Base-by-base conservation (phyloP, 192 early-diverging fungal species). In the Coemansia sp. region DNA sequence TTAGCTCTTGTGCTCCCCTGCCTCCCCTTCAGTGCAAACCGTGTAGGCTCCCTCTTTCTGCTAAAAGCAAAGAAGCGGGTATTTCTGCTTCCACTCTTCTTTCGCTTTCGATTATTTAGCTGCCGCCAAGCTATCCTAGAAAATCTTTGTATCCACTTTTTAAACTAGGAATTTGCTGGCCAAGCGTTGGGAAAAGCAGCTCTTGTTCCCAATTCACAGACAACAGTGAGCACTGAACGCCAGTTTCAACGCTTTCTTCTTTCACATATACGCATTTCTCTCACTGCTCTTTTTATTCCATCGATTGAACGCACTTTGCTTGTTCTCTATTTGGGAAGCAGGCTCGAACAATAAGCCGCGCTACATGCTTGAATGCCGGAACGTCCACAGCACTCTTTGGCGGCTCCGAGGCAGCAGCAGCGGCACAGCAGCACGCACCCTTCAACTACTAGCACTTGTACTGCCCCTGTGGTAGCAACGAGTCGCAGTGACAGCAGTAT, bases 401-500 rank as follows among this genome's bases (percentile, higher is more conserved):
- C 19, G 24, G 52, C 19, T 23, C 24, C 52, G 21, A 22, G 24
- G 52, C 52, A 53, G 24, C 49, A 51, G 22, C 43, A 35, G 32
- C 49, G 52, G 52, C 52, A 53, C 52, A 53, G 52, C 25, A 55
- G 53, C 53, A 32, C 29, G 53, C 29, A 55, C 24, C 53, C 53
- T 22, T 55, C 25, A 5, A 25, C 53, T 27, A 55, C 53, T 32
- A 29, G 53, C 25, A 3, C 53, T 14, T 9, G 12, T 32, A 55
- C 53, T 55, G 24, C 24, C 23, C 53, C 53, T 32, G 24, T 32
- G 25, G 29, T 32, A 5, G 25, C 53, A 17, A n/a, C 53, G 27
- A 55, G 53, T 17, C 53, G 53, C 50, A 60, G 55, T 15, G 41
- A 50, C 67, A 69, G 50, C 52, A 62, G 32, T 52, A 62, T 59